Evolutionary conservation across 1,284 basidiomycete genomes (phyloP).

Genomic region (Tylopilus sp.): DNA sequence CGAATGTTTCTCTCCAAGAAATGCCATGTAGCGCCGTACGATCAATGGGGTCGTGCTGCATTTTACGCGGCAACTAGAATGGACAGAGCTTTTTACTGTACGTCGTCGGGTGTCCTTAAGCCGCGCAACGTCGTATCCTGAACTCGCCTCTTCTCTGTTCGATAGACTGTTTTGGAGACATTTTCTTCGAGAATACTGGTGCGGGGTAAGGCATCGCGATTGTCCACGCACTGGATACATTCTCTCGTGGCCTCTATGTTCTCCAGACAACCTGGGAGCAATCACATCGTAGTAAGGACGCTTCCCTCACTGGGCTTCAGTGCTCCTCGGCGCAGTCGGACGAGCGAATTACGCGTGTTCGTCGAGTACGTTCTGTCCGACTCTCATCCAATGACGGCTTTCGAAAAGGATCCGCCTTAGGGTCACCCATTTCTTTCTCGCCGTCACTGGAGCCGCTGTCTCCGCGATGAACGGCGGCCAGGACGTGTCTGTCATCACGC

Average conservation of each 20-base stretch:
- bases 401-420: constrained; percentile 25
- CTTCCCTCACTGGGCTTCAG: constrained; percentile 61
- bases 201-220: constrained; percentile 42
- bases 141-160: background rate
- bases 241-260: constrained; percentile 48
- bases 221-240: background rate
- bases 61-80: constrained; percentile 77
- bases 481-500: constrained; percentile 53
- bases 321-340: constrained; percentile 62
- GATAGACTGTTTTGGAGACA: constrained; percentile 75
- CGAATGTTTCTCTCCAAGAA: constrained; percentile 72
- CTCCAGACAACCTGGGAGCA: constrained; percentile 72
- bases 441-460: constrained; percentile 40
- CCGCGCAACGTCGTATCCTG: background rate
- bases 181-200: constrained; percentile 76
- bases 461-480: constrained; percentile 39
- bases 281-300: constrained; percentile 66
- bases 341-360: constrained; percentile 61
- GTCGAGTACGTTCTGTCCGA: constrained; percentile 43
- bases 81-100: constrained; percentile 75
- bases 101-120: constrained; percentile 28
- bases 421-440: constrained; percentile 67
- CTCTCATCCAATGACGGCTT: background rate
- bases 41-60: constrained; percentile 78
- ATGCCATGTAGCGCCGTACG: constrained; percentile 69